phyloP scores from a whole-genome alignment of 2,329 filamentous ascomycete genomes.

The Cytospora piceae region DNA sequence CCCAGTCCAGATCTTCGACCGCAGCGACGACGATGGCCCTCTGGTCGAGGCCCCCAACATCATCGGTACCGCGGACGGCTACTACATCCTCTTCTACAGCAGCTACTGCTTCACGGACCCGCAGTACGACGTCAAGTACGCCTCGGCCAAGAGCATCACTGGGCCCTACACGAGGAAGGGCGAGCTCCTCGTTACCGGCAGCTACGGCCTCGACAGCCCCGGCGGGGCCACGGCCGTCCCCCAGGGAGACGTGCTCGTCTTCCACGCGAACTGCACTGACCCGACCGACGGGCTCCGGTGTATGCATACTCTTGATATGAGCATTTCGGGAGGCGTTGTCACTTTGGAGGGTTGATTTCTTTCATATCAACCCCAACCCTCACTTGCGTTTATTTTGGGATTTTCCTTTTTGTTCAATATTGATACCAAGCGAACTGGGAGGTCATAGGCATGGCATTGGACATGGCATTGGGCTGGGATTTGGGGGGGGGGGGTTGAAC shows the following conservation, averaged over 20 bases:
- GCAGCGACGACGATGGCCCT: conserved; percentile 51
- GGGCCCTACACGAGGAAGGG: conserved; percentile 26
- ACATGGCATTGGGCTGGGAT: background rate
- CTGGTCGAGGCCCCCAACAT: conserved; percentile 65
- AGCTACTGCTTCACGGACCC: conserved; percentile 60
- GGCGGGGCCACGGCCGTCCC: conserved; percentile 26
- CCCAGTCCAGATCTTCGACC: conserved; percentile 51
- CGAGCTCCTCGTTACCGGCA: conserved; percentile 19
- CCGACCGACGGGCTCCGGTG: conserved; percentile 10
- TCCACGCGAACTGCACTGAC: conserved; percentile 24
- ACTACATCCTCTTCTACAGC: conserved; percentile 66
- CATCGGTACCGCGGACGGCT: conserved; percentile 47
- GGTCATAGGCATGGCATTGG: background rate
- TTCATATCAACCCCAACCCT: background rate
- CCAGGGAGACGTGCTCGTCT: conserved; percentile 25
- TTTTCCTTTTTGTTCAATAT: background rate
- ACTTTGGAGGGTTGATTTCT: conserved; percentile 16
- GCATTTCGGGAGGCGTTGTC: conserved; percentile 19
- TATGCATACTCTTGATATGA: conserved; percentile 26
- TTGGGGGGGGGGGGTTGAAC: background rate
- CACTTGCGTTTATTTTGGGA: background rate
- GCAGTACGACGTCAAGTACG: conserved; percentile 64
- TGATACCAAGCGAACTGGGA: background rate
- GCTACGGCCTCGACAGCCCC: conserved; percentile 25
- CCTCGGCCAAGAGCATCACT: conserved; percentile 39